A percentile compares a stretch with the other conserved stretches of the same genome.
Evolutionary conservation across 805 yeast genomes (phyloP).

Genomic region (Candida awuae): DNA sequence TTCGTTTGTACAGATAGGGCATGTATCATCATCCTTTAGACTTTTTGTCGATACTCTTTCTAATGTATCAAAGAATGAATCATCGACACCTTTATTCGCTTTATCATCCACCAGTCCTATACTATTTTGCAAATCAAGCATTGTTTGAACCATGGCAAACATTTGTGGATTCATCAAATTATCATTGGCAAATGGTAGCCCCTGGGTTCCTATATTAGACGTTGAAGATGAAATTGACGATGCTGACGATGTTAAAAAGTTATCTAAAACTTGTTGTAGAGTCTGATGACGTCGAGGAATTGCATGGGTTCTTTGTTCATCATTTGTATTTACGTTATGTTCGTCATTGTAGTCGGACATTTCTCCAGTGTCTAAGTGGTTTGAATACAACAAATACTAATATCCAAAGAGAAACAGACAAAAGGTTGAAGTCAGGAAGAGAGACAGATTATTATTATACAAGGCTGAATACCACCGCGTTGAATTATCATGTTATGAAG

Average conservation of each 20-base stretch:
- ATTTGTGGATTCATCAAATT: conserved; percentile 4
- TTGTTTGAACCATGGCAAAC: conserved; percentile 6
- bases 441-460: too few relatives aligned
- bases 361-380: too few relatives aligned
- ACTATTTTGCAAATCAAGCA: conserved; percentile 6
- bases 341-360: conserved; percentile 19
- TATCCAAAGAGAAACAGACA: too few relatives aligned
- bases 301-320: not conserved
- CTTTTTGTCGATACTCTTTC: conserved; percentile 52
- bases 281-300: conserved; percentile 8
- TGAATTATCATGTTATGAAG: too few relatives aligned
- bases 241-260: too few relatives aligned
- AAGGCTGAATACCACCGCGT: too few relatives aligned
- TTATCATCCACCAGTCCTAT: conserved; percentile 1
- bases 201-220: not conserved
- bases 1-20: conserved; percentile 78
- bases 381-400: too few relatives aligned
- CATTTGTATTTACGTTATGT: conserved; percentile 11
- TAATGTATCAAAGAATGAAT: conserved; percentile 63
- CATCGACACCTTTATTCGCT: conserved; percentile 47
- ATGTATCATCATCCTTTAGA: conserved; percentile 44
- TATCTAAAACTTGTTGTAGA: conserved; percentile 12
- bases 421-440: too few relatives aligned
- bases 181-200: not conserved
- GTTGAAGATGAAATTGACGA: conserved; percentile 3